phyloP scores from a whole-genome alignment of 768 basidiomycete species.

The Xerocomus brunneocitrinus region DNA sequence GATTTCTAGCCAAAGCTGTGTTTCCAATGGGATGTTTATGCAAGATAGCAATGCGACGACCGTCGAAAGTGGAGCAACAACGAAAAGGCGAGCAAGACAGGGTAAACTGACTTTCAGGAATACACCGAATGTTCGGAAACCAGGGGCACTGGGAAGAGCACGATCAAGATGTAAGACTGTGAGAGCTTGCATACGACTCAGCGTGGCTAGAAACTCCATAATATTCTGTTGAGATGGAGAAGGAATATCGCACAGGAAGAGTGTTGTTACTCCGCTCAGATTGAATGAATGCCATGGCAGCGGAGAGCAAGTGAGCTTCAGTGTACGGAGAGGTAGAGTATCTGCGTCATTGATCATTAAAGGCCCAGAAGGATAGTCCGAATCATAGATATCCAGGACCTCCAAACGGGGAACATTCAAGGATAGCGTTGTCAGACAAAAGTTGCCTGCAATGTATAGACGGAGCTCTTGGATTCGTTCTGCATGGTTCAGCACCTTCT shows the following conservation, averaged over 20 bases:
- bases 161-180: constrained; percentile 30
- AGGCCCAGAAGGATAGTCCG: background rate
- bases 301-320: too few relatives aligned
- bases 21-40: constrained; percentile 1
- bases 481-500: too few relatives aligned
- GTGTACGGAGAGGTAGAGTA: too few relatives aligned
- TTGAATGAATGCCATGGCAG: too few relatives aligned
- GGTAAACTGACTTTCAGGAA: background rate
- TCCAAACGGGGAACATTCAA: background rate
- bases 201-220: constrained; percentile 26
- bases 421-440: background rate
- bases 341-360: too few relatives aligned
- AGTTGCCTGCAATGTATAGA: too few relatives aligned
- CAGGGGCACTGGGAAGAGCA: constrained; percentile 17
- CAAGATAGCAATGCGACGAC: constrained; percentile 4
- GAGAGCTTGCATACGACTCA: constrained; percentile 33
- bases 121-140: too few relatives aligned
- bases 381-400: background rate
- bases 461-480: too few relatives aligned
- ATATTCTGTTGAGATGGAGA: too few relatives aligned
- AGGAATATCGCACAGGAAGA: constrained; percentile 12
- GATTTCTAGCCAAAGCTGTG: too few relatives aligned
- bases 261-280: constrained; percentile 27
- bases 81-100: background rate
- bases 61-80: constrained; percentile 3